Percentiles rank a stretch among this genome's conserved stretches.
These are phyloP conservation scores for Biscogniauxia marginata DNA, from an alignment of 2,329 filamentous ascomycete genomes.

Conservation along the genomic window DNA sequence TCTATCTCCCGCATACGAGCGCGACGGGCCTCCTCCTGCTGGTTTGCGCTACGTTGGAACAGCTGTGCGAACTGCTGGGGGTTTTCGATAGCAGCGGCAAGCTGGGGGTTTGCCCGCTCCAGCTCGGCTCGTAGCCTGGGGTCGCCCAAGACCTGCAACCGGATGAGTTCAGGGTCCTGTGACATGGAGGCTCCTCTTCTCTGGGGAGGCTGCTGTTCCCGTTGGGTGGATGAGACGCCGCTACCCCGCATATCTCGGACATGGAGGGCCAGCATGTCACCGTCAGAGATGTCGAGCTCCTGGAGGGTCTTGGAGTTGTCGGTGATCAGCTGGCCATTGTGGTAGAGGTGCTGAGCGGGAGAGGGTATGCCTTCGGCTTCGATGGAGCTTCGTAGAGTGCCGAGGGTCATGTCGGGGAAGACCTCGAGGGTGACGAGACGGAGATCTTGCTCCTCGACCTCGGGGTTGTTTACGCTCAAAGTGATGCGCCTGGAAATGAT, in stretches of 20 bases:
- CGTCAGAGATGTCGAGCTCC: slow-evolving; percentile 76
- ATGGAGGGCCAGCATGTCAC: slow-evolving; percentile 89
- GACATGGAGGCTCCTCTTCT: slow-evolving; percentile 33
- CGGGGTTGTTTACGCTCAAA: slow-evolving; percentile 67
- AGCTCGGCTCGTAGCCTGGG: slow-evolving; percentile 70
- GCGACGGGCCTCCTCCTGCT: slow-evolving; percentile 69
- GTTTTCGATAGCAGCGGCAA: slow-evolving; percentile 75
- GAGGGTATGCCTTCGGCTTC: slow-evolving; percentile 77
- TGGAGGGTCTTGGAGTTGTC: slow-evolving; percentile 80
- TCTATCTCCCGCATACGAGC: slow-evolving; percentile 82
- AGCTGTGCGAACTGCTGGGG: slow-evolving; percentile 73
- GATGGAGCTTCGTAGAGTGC: slow-evolving; percentile 83
- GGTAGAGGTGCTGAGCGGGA: slow-evolving; percentile 78
- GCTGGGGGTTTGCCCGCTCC: slow-evolving; percentile 68
- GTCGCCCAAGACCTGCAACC: slow-evolving; percentile 79
- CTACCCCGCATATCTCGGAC: slow-evolving; percentile 61
- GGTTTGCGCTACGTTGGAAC: slow-evolving; percentile 64
- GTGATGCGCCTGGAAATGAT: slow-evolving; percentile 65
- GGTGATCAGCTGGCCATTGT: slow-evolving; percentile 79
- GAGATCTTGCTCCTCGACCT: slow-evolving; percentile 63
- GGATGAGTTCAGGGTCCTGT: slow-evolving; percentile 76
- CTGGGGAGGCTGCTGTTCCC: slow-evolving; percentile 36
- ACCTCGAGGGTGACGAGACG: slow-evolving; percentile 64
- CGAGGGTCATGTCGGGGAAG: slow-evolving; percentile 69
- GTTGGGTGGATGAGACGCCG: slow-evolving; percentile 36